Evolutionary conservation across 345 rosid species (phyloP), one percentile per base, ranked within the genome.

Genomic region (Rubroshorea leprosula): DNA sequence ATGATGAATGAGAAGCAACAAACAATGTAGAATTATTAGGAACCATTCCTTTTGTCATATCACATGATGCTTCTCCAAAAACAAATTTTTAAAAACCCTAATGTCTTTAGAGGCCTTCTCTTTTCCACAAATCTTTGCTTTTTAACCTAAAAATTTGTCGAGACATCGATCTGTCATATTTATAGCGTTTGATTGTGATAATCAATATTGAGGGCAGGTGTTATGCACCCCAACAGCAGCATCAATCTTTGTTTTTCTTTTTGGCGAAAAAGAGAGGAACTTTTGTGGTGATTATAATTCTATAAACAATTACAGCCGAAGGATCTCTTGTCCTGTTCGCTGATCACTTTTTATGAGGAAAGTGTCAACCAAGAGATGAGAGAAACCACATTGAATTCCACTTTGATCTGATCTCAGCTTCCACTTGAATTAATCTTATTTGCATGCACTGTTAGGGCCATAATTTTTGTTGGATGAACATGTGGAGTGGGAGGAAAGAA

Each of bases 1-100:
- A 59, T 60, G 69, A 74, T 76, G 80, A 79, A 57, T 58, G 58
- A 58, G 75, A 70, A 71, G 65, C 78, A 51, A 71, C 77, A 47
- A 66, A 12, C 13, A 11, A 20, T 29, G 45, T 14, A 25, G 47
- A 63, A 65, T 49, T 53, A 43, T 55, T 18, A 19, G n/a, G 27
- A 56, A 43, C 59, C 20, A 20, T 38, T 43, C 13, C 24, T 43
- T 52, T 58, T 50, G 17, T 20, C 38, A n/a, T 50, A 38, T 12
- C 17, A 21, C 7, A 6, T 26, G 31, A 27, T 27, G 8, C 31
- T 3, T 27, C 31, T 27, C 31, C 8, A 27, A 27, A 27, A 27
- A 27, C 31, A 27, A 27, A 27, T 4, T 3, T 8, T 27, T 8
- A 27, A 8, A 27, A 27, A 27, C 8, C 8, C 8, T 3, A 27